Conservation (phyloP, 495 filamentous ascomycete genomes). For the Daldinia loculata region DNA sequence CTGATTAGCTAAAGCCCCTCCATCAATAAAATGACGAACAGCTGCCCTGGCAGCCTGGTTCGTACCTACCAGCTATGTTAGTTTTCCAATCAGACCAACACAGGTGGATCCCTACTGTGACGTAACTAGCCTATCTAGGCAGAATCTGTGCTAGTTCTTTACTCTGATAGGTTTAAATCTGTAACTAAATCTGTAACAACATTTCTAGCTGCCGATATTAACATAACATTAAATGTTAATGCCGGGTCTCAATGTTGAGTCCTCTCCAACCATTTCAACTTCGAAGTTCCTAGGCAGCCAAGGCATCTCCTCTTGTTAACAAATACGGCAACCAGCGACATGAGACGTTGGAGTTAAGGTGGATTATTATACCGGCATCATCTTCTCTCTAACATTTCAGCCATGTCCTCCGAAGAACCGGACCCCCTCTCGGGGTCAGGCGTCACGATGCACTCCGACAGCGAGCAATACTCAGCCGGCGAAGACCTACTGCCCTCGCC, state of each 20-base stretch:
- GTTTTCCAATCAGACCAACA: not conserved
- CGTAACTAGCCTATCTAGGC: constrained; percentile 1
- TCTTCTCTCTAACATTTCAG: constrained; percentile 33
- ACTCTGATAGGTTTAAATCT: constrained; percentile 18
- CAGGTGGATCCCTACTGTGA: not conserved
- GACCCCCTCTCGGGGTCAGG: constrained; percentile 78
- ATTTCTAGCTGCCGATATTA: constrained; percentile 1
- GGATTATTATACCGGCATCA: not conserved
- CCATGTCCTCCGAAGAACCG: constrained; percentile 59
- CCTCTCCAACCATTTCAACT: constrained; percentile 33
- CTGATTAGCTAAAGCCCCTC: constrained; percentile 13
- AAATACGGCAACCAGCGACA: constrained; percentile 2
- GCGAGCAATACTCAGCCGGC: constrained; percentile 84
- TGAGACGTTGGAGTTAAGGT: constrained; percentile 6
- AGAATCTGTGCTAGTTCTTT: constrained; percentile 1
- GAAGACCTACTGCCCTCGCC: constrained; percentile 69
- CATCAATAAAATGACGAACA: constrained; percentile 26
- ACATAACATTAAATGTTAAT: not conserved
- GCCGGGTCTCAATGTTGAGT: constrained; percentile 18
- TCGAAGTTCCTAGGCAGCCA: constrained; percentile 3
- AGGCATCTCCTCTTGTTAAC: not conserved
- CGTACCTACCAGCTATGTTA: not conserved
- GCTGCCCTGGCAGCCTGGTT: constrained; percentile 12
- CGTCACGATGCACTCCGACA: constrained; percentile 88
- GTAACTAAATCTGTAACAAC: not conserved